Evolutionary conservation across 1,284 basidiomycete genomes (phyloP), one percentile per base, ranked within the genome.

Genomic region (Coniferiporia sulphurascens): DNA sequence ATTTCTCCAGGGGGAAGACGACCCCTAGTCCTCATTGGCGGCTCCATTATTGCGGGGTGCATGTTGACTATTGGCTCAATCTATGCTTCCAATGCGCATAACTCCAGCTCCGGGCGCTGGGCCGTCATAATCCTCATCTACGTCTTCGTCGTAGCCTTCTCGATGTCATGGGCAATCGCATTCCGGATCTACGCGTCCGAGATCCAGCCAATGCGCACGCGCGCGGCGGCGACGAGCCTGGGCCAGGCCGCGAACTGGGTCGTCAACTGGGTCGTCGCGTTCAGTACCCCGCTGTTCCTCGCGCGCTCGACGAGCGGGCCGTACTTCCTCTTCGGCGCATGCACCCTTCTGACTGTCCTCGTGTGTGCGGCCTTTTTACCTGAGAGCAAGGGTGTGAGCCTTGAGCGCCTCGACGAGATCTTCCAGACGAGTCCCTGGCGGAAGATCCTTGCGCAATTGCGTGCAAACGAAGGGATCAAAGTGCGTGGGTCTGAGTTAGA

Each of bases 91-190:
- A 68, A 72, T 13, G 74, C 71, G 21, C 63, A 72, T 0, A 65
- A 70, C 17, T 66, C 65, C 0, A 35, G 60, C 2, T 69, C 66
- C 0, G 77, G 75, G 15, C 67, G 74, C 45, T 80, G 74, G 73
- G 71, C 72, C 9, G 72, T 79, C 55, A 77, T 83, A 61, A 71
- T 73, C 17, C 66, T 80, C 49, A 79, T 83, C 66, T 81, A 81
- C 63, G 55, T 76, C 50, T 79, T 76, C 60, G 68, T 78, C 51
- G 64, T 72, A 63, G 73, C 67, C 52, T 78, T 70, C 64, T 70
- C 68, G 62, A 72, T 70, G 63, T 77, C 67, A 67, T 80, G 71
- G 73, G 79, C 73, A 8, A 65, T 74, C 52, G 66, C 70, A 21
- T 68, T 66, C 44, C 68, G 68, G 49, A 74, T 71, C 56, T 75